These are phyloP conservation scores for Colletotrichum agaves DNA, from an alignment of 2,329 filamentous ascomycete species.

Conservation along the genomic window DNA sequence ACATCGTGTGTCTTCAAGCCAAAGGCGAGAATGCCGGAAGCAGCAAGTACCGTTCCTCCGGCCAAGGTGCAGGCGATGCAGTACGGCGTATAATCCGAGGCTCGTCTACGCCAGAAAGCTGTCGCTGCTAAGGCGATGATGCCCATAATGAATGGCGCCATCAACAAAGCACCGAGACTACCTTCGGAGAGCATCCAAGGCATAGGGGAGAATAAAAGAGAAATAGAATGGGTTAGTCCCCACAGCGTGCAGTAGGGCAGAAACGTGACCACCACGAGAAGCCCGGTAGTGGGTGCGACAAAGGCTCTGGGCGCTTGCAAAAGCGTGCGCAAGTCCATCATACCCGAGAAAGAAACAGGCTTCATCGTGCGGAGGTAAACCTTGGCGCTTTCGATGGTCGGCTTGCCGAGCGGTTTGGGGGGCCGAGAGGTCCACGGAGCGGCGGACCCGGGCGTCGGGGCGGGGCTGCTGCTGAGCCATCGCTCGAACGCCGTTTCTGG, in stretches of 20 bases:
- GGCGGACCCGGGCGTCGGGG: constrained; percentile 37
- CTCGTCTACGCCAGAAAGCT: constrained; percentile 46
- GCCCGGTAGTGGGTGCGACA: constrained; percentile 59
- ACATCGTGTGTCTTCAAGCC: constrained; percentile 54
- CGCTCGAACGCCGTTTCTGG: constrained; percentile 66
- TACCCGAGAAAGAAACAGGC: constrained; percentile 50
- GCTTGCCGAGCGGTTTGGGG: constrained; percentile 31
- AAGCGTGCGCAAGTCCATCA: constrained; percentile 45
- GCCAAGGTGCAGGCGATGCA: constrained; percentile 49
- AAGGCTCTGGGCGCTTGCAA: constrained; percentile 61
- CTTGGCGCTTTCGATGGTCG: constrained; percentile 47
- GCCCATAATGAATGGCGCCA: constrained; percentile 56
- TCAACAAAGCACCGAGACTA: constrained; percentile 57
- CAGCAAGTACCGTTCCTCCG: constrained; percentile 51
- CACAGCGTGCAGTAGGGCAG: constrained; percentile 60
- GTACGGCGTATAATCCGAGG: constrained; percentile 46
- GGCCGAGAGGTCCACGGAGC: constrained; percentile 15
- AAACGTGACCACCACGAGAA: constrained; percentile 57
- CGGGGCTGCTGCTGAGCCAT: constrained; percentile 40
- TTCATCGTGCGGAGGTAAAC: constrained; percentile 54
- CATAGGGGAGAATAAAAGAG: constrained; percentile 57
- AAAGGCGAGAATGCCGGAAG: constrained; percentile 56
- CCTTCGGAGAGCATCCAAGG: constrained; percentile 54
- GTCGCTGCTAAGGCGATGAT: constrained; percentile 47
- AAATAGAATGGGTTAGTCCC: constrained; percentile 57